These are phyloP conservation scores for Aspergillus luchuensis DNA, from an alignment of 2,329 filamentous ascomycete genomes.

Conservation along the genomic window DNA sequence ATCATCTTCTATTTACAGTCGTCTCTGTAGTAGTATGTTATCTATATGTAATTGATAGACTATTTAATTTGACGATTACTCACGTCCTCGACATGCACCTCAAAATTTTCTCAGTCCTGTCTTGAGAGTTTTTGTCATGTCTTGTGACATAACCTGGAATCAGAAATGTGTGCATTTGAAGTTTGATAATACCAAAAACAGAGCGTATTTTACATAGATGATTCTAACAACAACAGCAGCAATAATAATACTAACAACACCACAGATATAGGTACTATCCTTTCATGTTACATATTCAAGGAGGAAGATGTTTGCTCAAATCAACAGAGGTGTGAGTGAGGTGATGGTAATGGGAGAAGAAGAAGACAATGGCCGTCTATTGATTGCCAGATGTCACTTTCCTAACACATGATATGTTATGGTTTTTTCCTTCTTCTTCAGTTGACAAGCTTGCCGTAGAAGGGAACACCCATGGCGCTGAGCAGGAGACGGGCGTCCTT, in stretches of 20 bases:
- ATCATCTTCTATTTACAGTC: neutral
- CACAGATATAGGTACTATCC: constrained; percentile 7
- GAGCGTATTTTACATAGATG: constrained; percentile 23
- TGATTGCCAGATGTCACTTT: neutral
- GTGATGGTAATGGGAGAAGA: too few relatives aligned
- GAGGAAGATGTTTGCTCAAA: neutral
- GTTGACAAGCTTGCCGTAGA: constrained; percentile 71
- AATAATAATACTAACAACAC: constrained; percentile 2
- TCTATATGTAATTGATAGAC: neutral
- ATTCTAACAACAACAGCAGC: too few relatives aligned
- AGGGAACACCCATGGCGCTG: constrained; percentile 73
- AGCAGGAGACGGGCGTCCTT: constrained; percentile 79
- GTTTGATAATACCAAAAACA: constrained; percentile 15
- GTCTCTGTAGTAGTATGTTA: too few relatives aligned
- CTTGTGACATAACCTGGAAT: neutral
- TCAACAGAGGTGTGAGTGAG: neutral
- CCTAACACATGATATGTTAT: neutral
- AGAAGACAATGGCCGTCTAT: neutral
- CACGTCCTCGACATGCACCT: neutral
- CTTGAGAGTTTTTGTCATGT: too few relatives aligned
- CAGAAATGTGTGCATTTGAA: constrained; percentile 13
- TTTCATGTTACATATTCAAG: constrained; percentile 20
- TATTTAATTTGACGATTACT: neutral
- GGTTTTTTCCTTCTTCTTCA: constrained; percentile 30
- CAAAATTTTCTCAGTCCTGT: too few relatives aligned